These are phyloP conservation scores for Neurospora sp. DNA, from an alignment of 2,329 filamentous ascomycete genomes.

Conservation along the genomic window DNA sequence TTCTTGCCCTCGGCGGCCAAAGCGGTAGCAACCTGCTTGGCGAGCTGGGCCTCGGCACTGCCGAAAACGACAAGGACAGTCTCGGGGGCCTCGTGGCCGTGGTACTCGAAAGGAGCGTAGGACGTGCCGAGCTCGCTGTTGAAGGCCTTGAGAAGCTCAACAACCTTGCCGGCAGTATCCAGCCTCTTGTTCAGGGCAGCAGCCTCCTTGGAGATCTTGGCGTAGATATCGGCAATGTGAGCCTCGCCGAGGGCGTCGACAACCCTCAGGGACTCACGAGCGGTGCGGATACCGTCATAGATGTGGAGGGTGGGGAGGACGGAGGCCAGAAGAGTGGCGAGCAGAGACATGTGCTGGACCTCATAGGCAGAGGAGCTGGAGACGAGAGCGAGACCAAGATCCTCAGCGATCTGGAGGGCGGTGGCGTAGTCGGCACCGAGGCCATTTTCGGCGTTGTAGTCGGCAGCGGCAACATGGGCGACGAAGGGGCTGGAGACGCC, in stretches of 20 bases:
- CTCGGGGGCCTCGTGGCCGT: conserved; percentile 69
- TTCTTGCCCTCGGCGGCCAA: conserved; percentile 64
- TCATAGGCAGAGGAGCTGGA: conserved; percentile 82
- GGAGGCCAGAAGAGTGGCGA: conserved; percentile 61
- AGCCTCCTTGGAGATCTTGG: conserved; percentile 50
- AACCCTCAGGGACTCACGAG: conserved; percentile 61
- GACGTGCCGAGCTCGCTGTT: conserved; percentile 90
- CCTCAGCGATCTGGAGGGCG: conserved; percentile 72
- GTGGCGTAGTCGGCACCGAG: conserved; percentile 82
- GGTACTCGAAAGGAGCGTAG: conserved; percentile 90
- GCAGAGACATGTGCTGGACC: conserved; percentile 79
- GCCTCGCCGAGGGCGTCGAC: conserved; percentile 59
- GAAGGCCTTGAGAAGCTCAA: conserved; percentile 60
- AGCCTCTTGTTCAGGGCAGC: conserved; percentile 56
- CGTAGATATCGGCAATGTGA: conserved; percentile 55
- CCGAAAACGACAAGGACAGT: conserved; percentile 87
- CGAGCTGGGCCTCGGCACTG: conserved; percentile 78
- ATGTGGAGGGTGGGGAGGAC: conserved; percentile 70
- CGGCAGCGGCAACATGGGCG: conserved; percentile 81
- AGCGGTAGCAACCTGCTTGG: conserved; percentile 67
- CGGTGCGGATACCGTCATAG: conserved; percentile 66
- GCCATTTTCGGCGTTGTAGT: conserved; percentile 61
- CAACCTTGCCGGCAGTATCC: conserved; percentile 59
- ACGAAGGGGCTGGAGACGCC: conserved; percentile 87
- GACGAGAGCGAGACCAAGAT: conserved; percentile 79